Evolutionary conservation across 345 rosid species (phyloP).

Genomic region (Sapria himalayana): DNA sequence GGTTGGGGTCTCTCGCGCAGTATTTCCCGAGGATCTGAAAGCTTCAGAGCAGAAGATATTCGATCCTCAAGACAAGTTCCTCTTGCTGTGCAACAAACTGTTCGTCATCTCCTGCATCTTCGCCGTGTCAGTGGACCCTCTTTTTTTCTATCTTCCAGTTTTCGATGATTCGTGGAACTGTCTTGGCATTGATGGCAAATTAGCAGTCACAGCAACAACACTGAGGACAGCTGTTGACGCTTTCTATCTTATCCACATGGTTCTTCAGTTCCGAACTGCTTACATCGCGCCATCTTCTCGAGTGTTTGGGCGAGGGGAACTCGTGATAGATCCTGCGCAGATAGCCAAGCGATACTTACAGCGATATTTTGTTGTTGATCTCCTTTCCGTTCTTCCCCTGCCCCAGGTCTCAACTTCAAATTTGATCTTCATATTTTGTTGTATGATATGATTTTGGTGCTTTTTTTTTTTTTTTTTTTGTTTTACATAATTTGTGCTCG

Average conservation of each 20-base stretch:
- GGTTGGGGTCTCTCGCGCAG: conserved; percentile 78
- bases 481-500: no score
- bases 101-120: conserved; percentile 65
- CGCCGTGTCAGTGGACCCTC: conserved; percentile 74
- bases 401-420: conserved; percentile 99
- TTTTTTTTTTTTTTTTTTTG: no score
- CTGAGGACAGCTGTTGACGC: conserved; percentile 53
- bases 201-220: conserved; percentile 63
- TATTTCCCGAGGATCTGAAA: conserved; percentile 92
- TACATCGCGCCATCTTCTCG: conserved; percentile 93
- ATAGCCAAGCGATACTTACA: conserved; percentile 77
- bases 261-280: conserved; percentile 88
- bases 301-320: conserved; percentile 94
- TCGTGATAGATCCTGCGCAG: conserved; percentile 70
- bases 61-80: conserved; percentile 88
- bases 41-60: conserved; percentile 63
- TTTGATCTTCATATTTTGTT: no score
- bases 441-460: no score
- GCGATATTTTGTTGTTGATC: conserved; percentile 57
- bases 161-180: conserved; percentile 26
- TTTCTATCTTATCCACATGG: conserved; percentile 80
- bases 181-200: conserved; percentile 46
- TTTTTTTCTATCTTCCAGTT: conserved; percentile 85
- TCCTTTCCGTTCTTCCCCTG: conserved; percentile 71
- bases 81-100: conserved; percentile 53